Conservation (phyloP, 2,329 filamentous ascomycete genomes). For the Colletotrichum acutatum region DNA sequence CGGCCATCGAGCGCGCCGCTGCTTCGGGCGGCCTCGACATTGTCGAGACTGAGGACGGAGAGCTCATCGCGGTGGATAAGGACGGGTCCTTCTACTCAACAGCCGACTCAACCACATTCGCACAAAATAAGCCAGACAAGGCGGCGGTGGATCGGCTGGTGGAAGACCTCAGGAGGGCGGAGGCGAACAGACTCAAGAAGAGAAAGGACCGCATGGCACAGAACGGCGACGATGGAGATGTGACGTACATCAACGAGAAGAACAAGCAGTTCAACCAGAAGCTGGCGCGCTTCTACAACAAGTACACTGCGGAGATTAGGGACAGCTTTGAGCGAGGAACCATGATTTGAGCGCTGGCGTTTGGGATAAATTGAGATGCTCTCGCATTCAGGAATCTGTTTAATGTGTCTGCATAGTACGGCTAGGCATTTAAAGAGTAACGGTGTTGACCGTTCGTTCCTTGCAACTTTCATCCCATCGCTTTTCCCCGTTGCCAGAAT, state of each 20-base stretch:
- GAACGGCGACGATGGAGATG: conserved; percentile 87
- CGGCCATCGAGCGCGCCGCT: conserved; percentile 85
- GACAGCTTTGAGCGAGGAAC: conserved; percentile 98
- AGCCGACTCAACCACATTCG: conserved; percentile 82
- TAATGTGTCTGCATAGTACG: no score
- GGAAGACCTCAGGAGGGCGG: conserved; percentile 85
- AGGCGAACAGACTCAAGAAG: conserved; percentile 88
- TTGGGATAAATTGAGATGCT: not conserved
- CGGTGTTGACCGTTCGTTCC: no score
- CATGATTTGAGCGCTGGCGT: conserved; percentile 74
- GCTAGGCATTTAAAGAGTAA: no score
- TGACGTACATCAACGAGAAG: conserved; percentile 99
- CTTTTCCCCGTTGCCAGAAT: no score
- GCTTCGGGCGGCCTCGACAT: conserved; percentile 88
- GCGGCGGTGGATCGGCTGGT: conserved; percentile 90
- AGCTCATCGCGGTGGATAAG: conserved; percentile 92
- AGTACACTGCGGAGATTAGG: conserved; percentile 96
- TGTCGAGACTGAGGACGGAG: conserved; percentile 93
- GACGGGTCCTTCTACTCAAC: conserved; percentile 93
- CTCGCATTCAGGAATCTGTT: no score
- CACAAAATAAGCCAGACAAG: conserved; percentile 87
- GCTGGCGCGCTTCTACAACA: conserved; percentile 94
- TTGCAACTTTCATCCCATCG: no score
- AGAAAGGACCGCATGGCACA: conserved; percentile 80
- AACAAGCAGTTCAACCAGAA: conserved; percentile 99